Percentiles rank a stretch among this genome's conserved stretches.
phyloP scores from a whole-genome alignment of 768 basidiomycete genomes.

The Naganishia antarctica region DNA sequence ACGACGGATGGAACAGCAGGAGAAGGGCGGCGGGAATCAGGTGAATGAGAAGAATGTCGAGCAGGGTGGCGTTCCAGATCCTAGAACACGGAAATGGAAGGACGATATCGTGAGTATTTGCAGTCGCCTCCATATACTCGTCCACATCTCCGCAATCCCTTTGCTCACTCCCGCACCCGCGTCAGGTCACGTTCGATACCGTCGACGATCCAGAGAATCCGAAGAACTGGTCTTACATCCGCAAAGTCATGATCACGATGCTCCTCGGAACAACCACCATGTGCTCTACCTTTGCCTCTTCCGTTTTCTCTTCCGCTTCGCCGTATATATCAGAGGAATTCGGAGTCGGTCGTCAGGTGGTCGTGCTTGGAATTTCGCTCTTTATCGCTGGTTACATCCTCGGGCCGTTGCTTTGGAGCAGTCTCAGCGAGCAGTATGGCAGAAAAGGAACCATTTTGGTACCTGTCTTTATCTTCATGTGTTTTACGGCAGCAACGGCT shows the following conservation, averaged over 20 bases:
- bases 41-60: neutral
- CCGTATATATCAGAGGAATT: slow-evolving; percentile 37
- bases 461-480: slow-evolving; percentile 46
- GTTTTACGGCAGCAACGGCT: slow-evolving; percentile 48
- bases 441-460: slow-evolving; percentile 38
- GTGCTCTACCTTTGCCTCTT: slow-evolving; percentile 45
- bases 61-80: neutral
- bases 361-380: slow-evolving; percentile 41
- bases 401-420: slow-evolving; percentile 43
- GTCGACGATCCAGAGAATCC: slow-evolving; percentile 42
- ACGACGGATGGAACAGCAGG: neutral
- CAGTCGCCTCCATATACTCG: neutral
- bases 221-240: slow-evolving; percentile 39
- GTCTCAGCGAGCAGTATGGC: slow-evolving; percentile 45
- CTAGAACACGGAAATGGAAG: slow-evolving; percentile 28
- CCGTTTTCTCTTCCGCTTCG: slow-evolving; percentile 36
- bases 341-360: slow-evolving; percentile 39
- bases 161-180: neutral
- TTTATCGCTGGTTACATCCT: slow-evolving; percentile 32
- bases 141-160: no score
- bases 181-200: slow-evolving; percentile 35
- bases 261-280: slow-evolving; percentile 46
- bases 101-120: slow-evolving; percentile 30
- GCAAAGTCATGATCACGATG: slow-evolving; percentile 36
- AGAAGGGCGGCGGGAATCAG: neutral